Base-by-base conservation (phyloP, 805 yeast species). In the Candida sphagnicola region DNA sequence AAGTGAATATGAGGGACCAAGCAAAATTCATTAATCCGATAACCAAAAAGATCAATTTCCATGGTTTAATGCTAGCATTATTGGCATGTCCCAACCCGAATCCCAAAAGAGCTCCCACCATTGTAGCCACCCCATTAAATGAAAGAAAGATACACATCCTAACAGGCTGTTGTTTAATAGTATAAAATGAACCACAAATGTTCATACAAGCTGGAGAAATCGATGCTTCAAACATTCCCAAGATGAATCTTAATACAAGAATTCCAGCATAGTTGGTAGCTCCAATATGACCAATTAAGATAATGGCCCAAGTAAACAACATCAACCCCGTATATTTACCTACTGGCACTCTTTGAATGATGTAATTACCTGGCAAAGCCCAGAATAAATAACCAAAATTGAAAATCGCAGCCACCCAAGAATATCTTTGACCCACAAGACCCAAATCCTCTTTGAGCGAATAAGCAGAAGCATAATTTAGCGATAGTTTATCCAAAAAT, bases 191-290 rank as follows among this genome's bases (percentile, higher is more conserved):
- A 33, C 62, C 51, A 28, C 62, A 56, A 35, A 67, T 48, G 43
- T 56, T 53, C 47, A 68, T 59, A 40, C 58, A 62, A 18, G 57
- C 40, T 13, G 74, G 63, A 6, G 59, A 49, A 30, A 62, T 56
- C 15, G 62, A 55, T 8, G 68, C 64, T 45, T 65, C 71, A 35
- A 61, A 51, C 14, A 54, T 45, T 28, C 67, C 68, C 34, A 67
- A 50, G 6, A 66, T 30, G 37, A 63, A 62, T 31, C 71, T 44
- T 13, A 62, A 48, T 5, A 59, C 62, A 28, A 62, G 46, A 19
- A 64, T 43, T 5, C 66, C 61, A 2, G 56, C 63, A 41, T 61
- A 67, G 43, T 52, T 61, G 14, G 44, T 61, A 32, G 62, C 59
- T 10, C 63, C 69, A 24, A 58, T 50, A 40, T 53, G 59, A 8